Conservation (phyloP, 371 early-diverging fungal species). For the Entomophthora muscae region DNA sequence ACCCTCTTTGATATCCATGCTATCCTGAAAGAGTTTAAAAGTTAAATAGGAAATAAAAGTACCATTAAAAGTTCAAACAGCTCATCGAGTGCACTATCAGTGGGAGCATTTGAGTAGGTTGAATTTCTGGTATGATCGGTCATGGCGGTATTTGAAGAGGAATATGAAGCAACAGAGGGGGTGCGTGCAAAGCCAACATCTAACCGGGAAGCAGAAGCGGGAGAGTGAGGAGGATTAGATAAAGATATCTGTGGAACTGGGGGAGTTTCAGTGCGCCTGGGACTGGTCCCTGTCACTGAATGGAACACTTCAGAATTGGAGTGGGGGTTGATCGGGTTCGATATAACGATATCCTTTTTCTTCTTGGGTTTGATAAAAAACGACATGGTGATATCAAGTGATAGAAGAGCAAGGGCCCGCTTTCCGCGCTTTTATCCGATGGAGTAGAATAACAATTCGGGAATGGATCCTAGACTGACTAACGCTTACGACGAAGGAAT, state of each 20-base stretch:
- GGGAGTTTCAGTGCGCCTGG: background rate
- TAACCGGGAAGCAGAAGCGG: background rate
- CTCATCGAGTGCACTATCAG: slow-evolving; percentile 1
- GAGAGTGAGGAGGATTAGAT: background rate
- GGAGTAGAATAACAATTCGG: too few species aligned
- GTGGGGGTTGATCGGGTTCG: slow-evolving; percentile 2
- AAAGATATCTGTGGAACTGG: background rate
- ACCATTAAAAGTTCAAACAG: slow-evolving; percentile 8
- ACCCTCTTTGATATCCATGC: slow-evolving; percentile 10
- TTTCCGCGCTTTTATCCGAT: too few species aligned
- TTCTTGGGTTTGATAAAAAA: slow-evolving; percentile 1
- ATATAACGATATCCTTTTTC: slow-evolving; percentile 7
- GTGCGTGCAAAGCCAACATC: slow-evolving; percentile 1
- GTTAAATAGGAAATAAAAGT: background rate
- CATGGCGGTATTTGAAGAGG: background rate
- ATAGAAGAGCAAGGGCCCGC: too few species aligned
- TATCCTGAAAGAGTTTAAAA: slow-evolving; percentile 8
- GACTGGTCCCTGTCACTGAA: background rate
- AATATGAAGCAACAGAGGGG: background rate
- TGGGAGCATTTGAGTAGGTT: slow-evolving; percentile 1
- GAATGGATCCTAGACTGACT: too few species aligned
- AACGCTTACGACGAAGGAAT: too few species aligned
- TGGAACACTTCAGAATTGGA: slow-evolving; percentile 7
- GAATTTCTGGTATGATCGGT: slow-evolving; percentile 4
- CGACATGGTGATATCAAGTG: too few species aligned